Base-by-base conservation (phyloP, 1,284 basidiomycete species). In the Ceratorhiza oryzae-sativae region DNA sequence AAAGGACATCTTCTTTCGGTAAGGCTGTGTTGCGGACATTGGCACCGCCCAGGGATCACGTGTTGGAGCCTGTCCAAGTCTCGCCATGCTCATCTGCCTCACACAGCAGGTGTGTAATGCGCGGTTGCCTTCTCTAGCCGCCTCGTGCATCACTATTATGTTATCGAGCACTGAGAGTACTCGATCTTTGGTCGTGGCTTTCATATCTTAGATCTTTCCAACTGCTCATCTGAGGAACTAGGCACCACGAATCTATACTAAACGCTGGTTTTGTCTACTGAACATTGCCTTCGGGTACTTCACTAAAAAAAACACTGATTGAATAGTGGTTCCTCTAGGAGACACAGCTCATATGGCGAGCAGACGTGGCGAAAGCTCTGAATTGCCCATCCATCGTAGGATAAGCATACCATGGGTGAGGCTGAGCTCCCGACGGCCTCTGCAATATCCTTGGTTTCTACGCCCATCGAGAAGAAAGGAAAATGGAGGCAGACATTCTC, bases 401-500 rank as follows among this genome's bases (percentile, higher is more conserved):
- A 55, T 55, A 30, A 5, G 51, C 25, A 30, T 55, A 5, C 18
- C 18, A 13, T 30, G 51, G 51, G 18, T 5, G 51, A 55, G 27
- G 51, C 9, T 15, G 51, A 55, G 18, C 27, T 30, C 13, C 18
- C 27, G 9, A 34, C 51, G 2, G 51, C 2, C 9, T 18, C 51
- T 55, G 25, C 5, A 18, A 10, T 30, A 30, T 25, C 48, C 20
- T 27, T 49, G 18, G 18, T 12, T 15, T 30, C 23, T 18, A 30
- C 23, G 34, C 51, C 51, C n/a, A 55, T 32, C 10, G 51, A 55
- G 51, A 55, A 32, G 13, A 30, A 34, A 4, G 27, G 13, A 13
- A 55, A 55, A 55, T 55, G 51, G 51, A 55, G 51, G 51, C 51
- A 55, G 30, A 55, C 51, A 1, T 55, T 55, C n/a, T 55, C 30